Conservation (phyloP, 2,329 filamentous ascomycete genomes). For the Beauveria caledonica region DNA sequence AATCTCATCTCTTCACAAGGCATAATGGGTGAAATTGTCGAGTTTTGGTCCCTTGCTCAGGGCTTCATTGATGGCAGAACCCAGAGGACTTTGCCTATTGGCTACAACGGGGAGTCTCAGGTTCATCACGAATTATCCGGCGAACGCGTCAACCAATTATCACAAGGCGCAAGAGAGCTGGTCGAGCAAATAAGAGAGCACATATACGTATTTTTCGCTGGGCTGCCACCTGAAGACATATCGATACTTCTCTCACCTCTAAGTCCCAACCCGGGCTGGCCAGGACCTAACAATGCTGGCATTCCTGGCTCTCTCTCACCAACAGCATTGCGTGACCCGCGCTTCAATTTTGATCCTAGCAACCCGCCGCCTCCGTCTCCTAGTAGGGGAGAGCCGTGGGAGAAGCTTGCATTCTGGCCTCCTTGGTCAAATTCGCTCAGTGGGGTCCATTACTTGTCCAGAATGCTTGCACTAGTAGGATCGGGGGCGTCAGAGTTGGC, state of each 20-base stretch:
- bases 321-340: slow-evolving; percentile 55
- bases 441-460: slow-evolving; percentile 82
- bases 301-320: slow-evolving; percentile 37
- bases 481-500: slow-evolving; percentile 81
- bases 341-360: slow-evolving; percentile 71
- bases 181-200: slow-evolving; percentile 74
- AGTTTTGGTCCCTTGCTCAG: slow-evolving; percentile 89
- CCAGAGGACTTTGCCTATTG: slow-evolving; percentile 69
- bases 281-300: slow-evolving; percentile 26
- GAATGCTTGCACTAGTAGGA: slow-evolving; percentile 75
- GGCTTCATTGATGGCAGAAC: slow-evolving; percentile 83
- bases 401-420: slow-evolving; percentile 93
- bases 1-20: slow-evolving; percentile 71
- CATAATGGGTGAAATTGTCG: slow-evolving; percentile 78
- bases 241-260: slow-evolving; percentile 79
- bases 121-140: slow-evolving; percentile 72
- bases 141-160: slow-evolving; percentile 62
- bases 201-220: slow-evolving; percentile 73
- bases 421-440: slow-evolving; percentile 87
- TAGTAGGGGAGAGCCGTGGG: slow-evolving; percentile 76
- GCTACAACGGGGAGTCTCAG: slow-evolving; percentile 73
- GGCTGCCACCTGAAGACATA: slow-evolving; percentile 83
- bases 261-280: slow-evolving; percentile 55
- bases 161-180: slow-evolving; percentile 73
- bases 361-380: slow-evolving; percentile 71